Evolutionary conservation across 1,284 basidiomycete genomes (phyloP).

Genomic region (Microbotryum lychnidis-dioicae): DNA sequence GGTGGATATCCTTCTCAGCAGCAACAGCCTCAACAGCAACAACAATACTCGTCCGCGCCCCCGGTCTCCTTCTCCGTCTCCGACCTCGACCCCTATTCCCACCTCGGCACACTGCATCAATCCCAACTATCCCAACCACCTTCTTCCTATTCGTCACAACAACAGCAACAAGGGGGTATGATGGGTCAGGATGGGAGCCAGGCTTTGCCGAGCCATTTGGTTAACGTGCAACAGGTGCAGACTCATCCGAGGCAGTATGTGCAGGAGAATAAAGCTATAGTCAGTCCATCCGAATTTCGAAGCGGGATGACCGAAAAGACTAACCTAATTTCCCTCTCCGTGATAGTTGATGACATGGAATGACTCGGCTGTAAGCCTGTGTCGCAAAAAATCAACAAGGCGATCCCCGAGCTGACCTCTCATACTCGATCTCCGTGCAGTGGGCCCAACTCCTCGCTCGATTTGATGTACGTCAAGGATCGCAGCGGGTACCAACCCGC

Average conservation of each 20-base stretch:
- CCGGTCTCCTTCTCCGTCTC: slow-evolving; percentile 1
- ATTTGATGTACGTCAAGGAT: slow-evolving; percentile 16
- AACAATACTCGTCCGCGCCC: not conserved
- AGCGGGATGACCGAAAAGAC: too few species aligned
- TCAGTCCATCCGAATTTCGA: too few species aligned
- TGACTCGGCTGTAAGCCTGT: slow-evolving; percentile 4
- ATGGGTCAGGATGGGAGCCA: too few species aligned
- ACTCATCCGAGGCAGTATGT: slow-evolving; percentile 25
- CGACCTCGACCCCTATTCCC: slow-evolving; percentile 27
- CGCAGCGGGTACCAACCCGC: not conserved
- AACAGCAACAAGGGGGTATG: not conserved
- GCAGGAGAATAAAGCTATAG: slow-evolving; percentile 6
- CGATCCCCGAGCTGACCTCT: too few species aligned
- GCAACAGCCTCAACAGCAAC: not conserved
- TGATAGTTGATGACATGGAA: slow-evolving; percentile 20
- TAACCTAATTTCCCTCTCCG: too few species aligned
- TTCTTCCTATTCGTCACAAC: too few species aligned
- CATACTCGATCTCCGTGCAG: not conserved
- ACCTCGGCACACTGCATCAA: slow-evolving; percentile 2
- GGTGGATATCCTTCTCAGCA: not conserved
- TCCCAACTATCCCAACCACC: not conserved
- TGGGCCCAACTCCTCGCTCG: slow-evolving; percentile 24
- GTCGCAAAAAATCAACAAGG: too few species aligned
- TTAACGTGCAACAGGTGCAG: slow-evolving; percentile 15
- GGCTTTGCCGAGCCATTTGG: not conserved